These are phyloP conservation scores for Solanum hybrid DNA, from an alignment of 305 asterid species.

Conservation along the genomic window DNA sequence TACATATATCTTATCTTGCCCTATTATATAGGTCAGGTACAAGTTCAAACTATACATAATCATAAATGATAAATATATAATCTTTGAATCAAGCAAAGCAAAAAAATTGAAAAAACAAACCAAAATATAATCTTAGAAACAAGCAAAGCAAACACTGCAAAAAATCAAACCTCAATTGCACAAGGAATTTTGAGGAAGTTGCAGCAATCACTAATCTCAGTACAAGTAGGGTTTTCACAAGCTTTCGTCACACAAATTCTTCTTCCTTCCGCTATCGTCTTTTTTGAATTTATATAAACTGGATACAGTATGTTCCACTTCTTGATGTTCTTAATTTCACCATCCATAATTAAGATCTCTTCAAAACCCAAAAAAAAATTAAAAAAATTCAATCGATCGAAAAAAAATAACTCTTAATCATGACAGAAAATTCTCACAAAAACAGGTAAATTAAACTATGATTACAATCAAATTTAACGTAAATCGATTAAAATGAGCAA, in stretches of 20 bases:
- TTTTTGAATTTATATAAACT: conserved; percentile 64
- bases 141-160: background rate
- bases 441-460: background rate
- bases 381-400: background rate
- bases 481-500: background rate
- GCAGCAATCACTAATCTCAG: conserved; percentile 68
- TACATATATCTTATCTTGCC: background rate
- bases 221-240: conserved; percentile 63
- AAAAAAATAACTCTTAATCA: background rate
- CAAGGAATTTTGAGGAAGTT: conserved; percentile 54
- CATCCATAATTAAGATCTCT: conserved; percentile 36
- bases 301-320: conserved; percentile 67
- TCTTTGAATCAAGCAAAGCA: background rate
- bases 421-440: background rate
- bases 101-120: conserved; percentile 10
- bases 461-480: background rate
- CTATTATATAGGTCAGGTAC: background rate
- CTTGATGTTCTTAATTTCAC: conserved; percentile 43
- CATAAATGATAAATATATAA: background rate
- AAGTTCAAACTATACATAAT: background rate
- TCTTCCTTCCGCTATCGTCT: conserved; percentile 74
- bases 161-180: conserved; percentile 51
- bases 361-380: background rate
- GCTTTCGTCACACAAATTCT: conserved; percentile 56
- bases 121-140: conserved; percentile 6